These are phyloP conservation scores for Atractiella rhizophila DNA, from an alignment of 768 basidiomycete genomes.

Conservation along the genomic window DNA sequence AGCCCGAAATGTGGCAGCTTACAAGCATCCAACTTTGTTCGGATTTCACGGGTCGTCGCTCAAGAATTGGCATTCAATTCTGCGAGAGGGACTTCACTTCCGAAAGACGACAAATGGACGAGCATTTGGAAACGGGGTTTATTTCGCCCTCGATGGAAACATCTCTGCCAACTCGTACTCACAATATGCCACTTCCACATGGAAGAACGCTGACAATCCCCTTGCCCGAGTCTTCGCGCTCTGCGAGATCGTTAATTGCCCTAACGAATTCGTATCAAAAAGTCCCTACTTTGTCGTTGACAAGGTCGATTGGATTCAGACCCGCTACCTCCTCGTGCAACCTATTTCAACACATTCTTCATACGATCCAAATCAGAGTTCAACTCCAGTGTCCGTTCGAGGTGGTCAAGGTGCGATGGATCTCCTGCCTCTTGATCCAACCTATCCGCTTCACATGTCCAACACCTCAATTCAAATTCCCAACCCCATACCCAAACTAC, in stretches of 20 bases:
- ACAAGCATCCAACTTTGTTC: slow-evolving; percentile 26
- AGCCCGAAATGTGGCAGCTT: slow-evolving; percentile 24
- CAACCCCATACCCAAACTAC: slow-evolving; percentile 33
- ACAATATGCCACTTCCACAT: slow-evolving; percentile 15
- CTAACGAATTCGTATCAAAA: slow-evolving; percentile 28
- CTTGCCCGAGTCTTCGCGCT: slow-evolving; percentile 34
- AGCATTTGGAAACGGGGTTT: slow-evolving; percentile 42
- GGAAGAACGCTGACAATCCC: slow-evolving; percentile 30
- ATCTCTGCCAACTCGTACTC: slow-evolving; percentile 3
- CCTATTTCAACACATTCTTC: not conserved
- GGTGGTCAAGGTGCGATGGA: not conserved
- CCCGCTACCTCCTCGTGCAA: slow-evolving; percentile 39
- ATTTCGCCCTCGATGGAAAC: slow-evolving; percentile 23
- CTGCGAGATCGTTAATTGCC: slow-evolving; percentile 41
- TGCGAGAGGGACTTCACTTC: slow-evolving; percentile 46
- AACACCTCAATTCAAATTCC: slow-evolving; percentile 29
- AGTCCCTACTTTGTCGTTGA: slow-evolving; percentile 35
- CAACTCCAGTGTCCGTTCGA: not conserved
- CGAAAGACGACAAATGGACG: slow-evolving; percentile 34
- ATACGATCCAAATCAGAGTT: too few relatives aligned
- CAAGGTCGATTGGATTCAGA: slow-evolving; percentile 40
- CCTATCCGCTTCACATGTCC: slow-evolving; percentile 25
- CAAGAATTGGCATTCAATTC: slow-evolving; percentile 47
- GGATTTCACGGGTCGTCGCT: slow-evolving; percentile 45
- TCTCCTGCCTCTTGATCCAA: slow-evolving; percentile 28